These are phyloP conservation scores for Lotmaria passim DNA, from an alignment of 208 protist species.

Conservation along the genomic window DNA sequence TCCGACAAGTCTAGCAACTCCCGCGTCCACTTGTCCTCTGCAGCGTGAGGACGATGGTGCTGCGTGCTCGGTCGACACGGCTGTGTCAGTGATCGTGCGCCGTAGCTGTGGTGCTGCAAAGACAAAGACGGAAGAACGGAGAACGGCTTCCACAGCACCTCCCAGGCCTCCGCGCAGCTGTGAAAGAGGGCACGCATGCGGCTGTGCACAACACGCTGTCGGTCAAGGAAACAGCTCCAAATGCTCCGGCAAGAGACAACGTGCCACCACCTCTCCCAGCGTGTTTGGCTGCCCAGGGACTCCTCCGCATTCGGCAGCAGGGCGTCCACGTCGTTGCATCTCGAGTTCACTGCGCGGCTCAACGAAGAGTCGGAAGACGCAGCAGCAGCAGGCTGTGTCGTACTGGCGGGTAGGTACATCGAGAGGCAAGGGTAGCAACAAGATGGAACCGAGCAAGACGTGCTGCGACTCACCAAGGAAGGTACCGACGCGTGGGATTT, in stretches of 20 bases:
- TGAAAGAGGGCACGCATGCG: not conserved
- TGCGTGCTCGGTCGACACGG: not conserved
- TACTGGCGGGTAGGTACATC: not conserved
- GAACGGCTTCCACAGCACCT: conserved; percentile 5
- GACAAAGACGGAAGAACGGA: not conserved
- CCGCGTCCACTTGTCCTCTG: not conserved
- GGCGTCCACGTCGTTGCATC: no score
- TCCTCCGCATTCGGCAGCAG: no score
- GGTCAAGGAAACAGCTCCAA: not conserved
- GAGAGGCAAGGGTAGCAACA: not conserved
- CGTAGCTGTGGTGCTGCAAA: not conserved
- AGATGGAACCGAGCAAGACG: no score
- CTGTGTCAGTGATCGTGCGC: not conserved
- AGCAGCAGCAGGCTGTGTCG: no score
- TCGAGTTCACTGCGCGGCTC: no score
- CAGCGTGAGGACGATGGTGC: not conserved
- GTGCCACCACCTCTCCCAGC: not conserved
- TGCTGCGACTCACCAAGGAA: no score
- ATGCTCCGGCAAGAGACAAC: not conserved
- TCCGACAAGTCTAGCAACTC: not conserved
- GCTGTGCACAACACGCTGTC: not conserved
- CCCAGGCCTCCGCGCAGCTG: not conserved
- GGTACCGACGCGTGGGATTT: no score
- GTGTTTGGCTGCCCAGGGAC: not conserved
- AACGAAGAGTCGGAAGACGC: no score